A percentile compares a stretch with the other conserved stretches of the same genome.
phyloP scores from a whole-genome alignment of 139 green algal species.

The Coccomyxa sp. region DNA sequence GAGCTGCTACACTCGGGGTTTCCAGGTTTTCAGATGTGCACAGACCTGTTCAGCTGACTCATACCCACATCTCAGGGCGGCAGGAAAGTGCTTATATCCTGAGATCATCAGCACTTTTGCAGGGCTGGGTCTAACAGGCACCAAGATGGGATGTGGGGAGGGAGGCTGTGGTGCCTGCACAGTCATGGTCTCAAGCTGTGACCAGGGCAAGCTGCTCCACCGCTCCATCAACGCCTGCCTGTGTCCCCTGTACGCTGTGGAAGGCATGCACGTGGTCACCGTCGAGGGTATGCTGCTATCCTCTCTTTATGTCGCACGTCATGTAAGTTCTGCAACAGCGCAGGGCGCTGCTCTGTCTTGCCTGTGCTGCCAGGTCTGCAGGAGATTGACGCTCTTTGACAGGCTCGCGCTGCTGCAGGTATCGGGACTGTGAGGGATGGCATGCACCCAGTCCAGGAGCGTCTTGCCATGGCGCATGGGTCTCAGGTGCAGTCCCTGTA shows the following conservation, averaged over 20 bases:
- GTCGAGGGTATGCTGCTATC: constrained; percentile 70
- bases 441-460: constrained; percentile 89
- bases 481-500: too few relatives aligned
- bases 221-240: constrained; percentile 92
- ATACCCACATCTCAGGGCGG: not conserved
- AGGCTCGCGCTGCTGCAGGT: constrained; percentile 37
- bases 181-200: constrained; percentile 80
- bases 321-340: too few relatives aligned
- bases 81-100: not conserved
- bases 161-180: constrained; percentile 95
- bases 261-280: constrained; percentile 89
- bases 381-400: too few relatives aligned
- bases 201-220: constrained; percentile 60
- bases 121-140: constrained; percentile 80
- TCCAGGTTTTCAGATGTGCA: not conserved
- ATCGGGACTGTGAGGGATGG: constrained; percentile 78
- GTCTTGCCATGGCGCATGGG: constrained; percentile 83
- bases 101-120: not conserved
- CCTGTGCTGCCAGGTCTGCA: too few relatives aligned
- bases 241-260: constrained; percentile 86
- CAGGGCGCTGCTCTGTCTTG: too few relatives aligned
- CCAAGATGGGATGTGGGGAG: constrained; percentile 96
- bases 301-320: too few relatives aligned
- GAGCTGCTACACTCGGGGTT: not conserved
- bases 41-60: not conserved